Evolutionary conservation across 257 asterid species (phyloP).

Genomic region (Nicotiana knightiana): DNA sequence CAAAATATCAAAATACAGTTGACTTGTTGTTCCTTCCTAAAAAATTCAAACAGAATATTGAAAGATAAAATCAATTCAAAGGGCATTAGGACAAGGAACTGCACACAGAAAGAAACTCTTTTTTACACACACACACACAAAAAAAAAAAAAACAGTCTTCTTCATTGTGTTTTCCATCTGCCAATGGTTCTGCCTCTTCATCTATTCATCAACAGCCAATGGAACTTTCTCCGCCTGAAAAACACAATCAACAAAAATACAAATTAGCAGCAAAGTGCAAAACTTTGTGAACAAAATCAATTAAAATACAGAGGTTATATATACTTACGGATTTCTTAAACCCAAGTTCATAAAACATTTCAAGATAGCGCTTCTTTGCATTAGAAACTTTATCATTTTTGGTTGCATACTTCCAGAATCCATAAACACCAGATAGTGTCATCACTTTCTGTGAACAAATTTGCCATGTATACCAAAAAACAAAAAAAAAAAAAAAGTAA

Average conservation of each 20-base stretch:
- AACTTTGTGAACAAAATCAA: neutral
- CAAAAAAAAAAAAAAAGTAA: neutral
- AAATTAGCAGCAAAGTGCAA: neutral
- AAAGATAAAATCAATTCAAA: neutral
- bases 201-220: slow-evolving; percentile 11
- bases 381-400: slow-evolving; percentile 3
- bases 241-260: neutral
- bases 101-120: neutral
- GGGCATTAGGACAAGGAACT: neutral
- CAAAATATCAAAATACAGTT: too few species aligned
- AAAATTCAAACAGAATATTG: neutral
- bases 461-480: slow-evolving; percentile 7
- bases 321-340: slow-evolving; percentile 3
- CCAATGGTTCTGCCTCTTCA: neutral
- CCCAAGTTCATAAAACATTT: slow-evolving; percentile 12
- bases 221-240: slow-evolving; percentile 12
- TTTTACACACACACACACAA: neutral
- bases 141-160: neutral
- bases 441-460: slow-evolving; percentile 16
- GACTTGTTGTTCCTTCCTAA: neutral
- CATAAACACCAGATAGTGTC: slow-evolving; percentile 6
- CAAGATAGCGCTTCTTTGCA: slow-evolving; percentile 14
- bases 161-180: neutral
- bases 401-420: slow-evolving; percentile 12
- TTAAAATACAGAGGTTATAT: neutral